These are phyloP conservation scores for Priceomyces fermenticarens DNA, from an alignment of 805 yeast species.

Conservation along the genomic window DNA sequence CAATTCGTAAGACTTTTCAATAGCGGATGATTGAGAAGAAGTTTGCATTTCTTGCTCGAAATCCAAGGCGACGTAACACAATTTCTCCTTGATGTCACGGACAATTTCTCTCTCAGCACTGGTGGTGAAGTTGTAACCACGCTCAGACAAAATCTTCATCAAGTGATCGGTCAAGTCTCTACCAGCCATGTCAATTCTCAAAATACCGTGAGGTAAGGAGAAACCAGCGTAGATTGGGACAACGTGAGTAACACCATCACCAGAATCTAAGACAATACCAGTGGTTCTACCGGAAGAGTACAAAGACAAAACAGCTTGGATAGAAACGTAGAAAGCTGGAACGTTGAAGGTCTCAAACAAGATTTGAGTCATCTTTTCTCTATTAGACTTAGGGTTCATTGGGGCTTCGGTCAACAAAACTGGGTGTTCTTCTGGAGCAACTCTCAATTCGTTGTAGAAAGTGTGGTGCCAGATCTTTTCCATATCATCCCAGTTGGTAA, in stretches of 20 bases:
- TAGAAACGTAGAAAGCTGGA: conserved; percentile 98
- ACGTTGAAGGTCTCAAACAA: conserved; percentile 99
- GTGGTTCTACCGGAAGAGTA: conserved; percentile 99
- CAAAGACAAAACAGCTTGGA: conserved; percentile 96
- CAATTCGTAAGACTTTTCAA: conserved; percentile 98
- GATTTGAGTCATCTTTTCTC: conserved; percentile 99
- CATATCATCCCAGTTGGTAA: conserved; percentile 86
- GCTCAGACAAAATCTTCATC: conserved; percentile 97
- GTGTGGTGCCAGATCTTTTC: conserved; percentile 99
- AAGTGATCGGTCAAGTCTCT: conserved; percentile 98
- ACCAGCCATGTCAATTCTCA: conserved; percentile 99
- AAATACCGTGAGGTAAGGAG: conserved; percentile 98
- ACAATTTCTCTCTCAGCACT: conserved; percentile 98
- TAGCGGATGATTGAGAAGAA: conserved; percentile 95
- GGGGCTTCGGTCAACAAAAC: conserved; percentile 99
- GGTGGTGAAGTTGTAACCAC: conserved; percentile 98
- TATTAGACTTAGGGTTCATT: conserved; percentile 98
- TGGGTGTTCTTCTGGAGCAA: conserved; percentile 99
- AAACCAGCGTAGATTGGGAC: conserved; percentile 99
- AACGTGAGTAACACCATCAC: conserved; percentile 99
- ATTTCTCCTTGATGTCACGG: conserved; percentile 94
- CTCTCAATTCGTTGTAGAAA: conserved; percentile 99
- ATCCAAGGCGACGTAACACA: conserved; percentile 98
- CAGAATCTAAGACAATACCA: conserved; percentile 98
- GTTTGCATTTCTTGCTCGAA: conserved; percentile 99